Percentiles rank a stretch among this genome's conserved stretches.
Evolutionary conservation across 331 rosid species (phyloP).

Genomic region (Pyrus hybrid): DNA sequence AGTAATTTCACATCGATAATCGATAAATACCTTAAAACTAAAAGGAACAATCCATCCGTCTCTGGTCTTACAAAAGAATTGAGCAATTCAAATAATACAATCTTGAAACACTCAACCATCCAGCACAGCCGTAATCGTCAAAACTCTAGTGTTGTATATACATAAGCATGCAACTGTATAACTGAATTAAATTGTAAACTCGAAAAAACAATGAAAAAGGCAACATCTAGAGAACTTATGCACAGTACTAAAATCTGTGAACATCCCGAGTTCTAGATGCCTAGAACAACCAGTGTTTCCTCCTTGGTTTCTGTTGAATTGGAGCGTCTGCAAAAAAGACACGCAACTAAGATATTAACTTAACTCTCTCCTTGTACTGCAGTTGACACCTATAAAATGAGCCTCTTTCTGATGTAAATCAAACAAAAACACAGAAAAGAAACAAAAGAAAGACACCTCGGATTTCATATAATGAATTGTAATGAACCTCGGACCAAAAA

Average conservation of each 20-base stretch:
- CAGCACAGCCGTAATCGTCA: background rate
- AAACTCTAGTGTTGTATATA: background rate
- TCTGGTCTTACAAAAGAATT: background rate
- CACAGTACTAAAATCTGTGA: background rate
- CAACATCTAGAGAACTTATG: slow-evolving; percentile 4
- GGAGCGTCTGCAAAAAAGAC: slow-evolving; percentile 49
- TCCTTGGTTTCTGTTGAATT: slow-evolving; percentile 50
- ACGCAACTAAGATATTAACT: slow-evolving; percentile 6
- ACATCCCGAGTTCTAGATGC: slow-evolving; percentile 31
- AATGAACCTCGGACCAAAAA: slow-evolving; percentile 98
- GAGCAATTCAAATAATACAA: background rate
- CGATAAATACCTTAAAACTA: background rate
- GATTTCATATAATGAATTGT: slow-evolving; percentile 66
- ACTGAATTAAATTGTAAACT: background rate
- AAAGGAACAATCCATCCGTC: background rate
- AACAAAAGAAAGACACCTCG: slow-evolving; percentile 37
- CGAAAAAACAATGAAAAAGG: background rate
- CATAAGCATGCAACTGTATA: background rate
- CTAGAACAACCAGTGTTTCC: slow-evolving; percentile 83
- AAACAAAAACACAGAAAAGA: background rate
- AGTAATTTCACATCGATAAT: background rate
- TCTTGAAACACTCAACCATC: background rate
- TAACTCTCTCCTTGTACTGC: background rate
- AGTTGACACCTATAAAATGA: background rate
- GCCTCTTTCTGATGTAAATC: background rate